Evolutionary conservation across 345 rosid genomes (phyloP), one percentile per base, ranked within the genome.

Genomic region (Brassica rapa): DNA sequence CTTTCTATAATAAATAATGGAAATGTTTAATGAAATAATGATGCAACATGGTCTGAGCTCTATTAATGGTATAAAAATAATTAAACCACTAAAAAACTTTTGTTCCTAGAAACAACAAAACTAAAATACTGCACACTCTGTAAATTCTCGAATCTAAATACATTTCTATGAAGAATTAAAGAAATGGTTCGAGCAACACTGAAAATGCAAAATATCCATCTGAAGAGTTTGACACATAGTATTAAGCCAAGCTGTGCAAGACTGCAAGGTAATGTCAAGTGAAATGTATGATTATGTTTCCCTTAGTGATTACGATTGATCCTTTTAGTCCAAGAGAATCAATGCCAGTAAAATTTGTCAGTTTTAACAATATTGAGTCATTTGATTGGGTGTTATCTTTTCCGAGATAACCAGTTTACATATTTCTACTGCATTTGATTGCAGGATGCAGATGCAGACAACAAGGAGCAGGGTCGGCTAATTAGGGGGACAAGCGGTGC

Each of bases 401-500:
- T 6, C 56, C 4, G 51, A 27, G 43, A 57, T 29, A 29, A 53
- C 37, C 24, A 15, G 10, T 19, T 43, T 49, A 27, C 62, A 24
- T 33, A 23, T 62, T 16, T 53, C 43, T 56, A n/a, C 1, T 64
- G 46, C 51, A 30, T 66, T 15, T 80, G 51, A 74, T 71, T 69
- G 64, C 82, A 91, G 96, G 89, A 86, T 14, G 77, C 76, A 71
- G 76, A 77, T 25, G 79, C 51, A 25, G 73, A 70, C 23, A 72
- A 75, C 70, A 94, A 80, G 77, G 91, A 19, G 21, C 21, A 19
- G 21, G 21, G 21, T 19, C 21, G 21, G 21, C 21, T 19, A 19
- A 19, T 19, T 19, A 19, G 21, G 21, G 21, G 21, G 21, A 19
- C 21, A 19, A 19, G 21, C 21, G 21, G 21, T 19, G 21, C 21